phyloP scores from a whole-genome alignment of 768 basidiomycete genomes.

The Mycena metata region DNA sequence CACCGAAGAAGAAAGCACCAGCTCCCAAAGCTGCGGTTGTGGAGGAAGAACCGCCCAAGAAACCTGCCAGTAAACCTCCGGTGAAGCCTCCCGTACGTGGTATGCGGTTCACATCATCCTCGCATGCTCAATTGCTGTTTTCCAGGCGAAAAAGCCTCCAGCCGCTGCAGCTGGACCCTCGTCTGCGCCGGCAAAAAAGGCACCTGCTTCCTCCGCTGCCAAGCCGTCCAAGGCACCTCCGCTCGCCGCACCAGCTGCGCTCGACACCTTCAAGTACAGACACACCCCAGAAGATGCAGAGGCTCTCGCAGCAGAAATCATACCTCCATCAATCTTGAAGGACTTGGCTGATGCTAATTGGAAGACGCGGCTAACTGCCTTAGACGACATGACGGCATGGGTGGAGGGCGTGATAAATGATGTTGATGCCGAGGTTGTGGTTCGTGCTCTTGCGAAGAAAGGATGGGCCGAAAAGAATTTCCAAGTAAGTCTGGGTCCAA shows the following conservation, averaged over 20 bases:
- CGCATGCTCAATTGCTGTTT: constrained; percentile 15
- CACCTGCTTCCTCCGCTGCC: constrained; percentile 52
- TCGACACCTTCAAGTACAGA: constrained; percentile 92
- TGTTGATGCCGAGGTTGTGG: constrained; percentile 89
- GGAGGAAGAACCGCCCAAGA: constrained; percentile 48
- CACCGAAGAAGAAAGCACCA: constrained; percentile 51
- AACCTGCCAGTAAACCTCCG: constrained; percentile 62
- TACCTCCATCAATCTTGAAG: constrained; percentile 78
- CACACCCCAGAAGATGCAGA: constrained; percentile 96
- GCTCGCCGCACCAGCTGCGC: constrained; percentile 59
- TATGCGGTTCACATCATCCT: constrained; percentile 5
- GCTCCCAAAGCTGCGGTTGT: constrained; percentile 39
- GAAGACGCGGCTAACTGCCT: constrained; percentile 90
- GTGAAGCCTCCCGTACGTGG: constrained; percentile 52
- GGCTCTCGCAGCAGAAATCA: constrained; percentile 73
- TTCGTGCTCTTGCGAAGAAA: constrained; percentile 90
- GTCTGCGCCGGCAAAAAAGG: constrained; percentile 59
- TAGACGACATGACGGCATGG: constrained; percentile 91
- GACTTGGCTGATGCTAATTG: constrained; percentile 91
- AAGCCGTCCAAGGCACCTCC: constrained; percentile 62
- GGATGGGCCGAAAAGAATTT: constrained; percentile 99
- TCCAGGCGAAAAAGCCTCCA: constrained; percentile 66
- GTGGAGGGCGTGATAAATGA: constrained; percentile 73
- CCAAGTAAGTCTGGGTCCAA: constrained; percentile 68
- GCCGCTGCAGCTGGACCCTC: constrained; percentile 53